Conservation (phyloP, 2,329 filamentous ascomycete genomes). For the Sphaerulina musiva region DNA sequence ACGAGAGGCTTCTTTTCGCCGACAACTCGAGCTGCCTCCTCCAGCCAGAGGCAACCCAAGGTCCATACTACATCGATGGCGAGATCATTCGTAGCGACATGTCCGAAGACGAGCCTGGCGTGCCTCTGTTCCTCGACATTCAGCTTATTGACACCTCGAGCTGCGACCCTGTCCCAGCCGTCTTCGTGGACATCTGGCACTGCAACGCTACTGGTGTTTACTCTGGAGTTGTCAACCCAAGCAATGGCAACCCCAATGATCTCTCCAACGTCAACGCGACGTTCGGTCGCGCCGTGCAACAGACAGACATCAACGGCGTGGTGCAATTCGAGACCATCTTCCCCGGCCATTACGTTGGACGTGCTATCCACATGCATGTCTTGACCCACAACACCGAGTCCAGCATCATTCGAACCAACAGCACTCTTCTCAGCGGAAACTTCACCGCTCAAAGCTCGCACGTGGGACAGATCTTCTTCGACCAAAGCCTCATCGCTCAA, state of each 20-base stretch:
- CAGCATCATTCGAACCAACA: constrained; percentile 38
- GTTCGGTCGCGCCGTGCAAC: constrained; percentile 39
- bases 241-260: constrained; percentile 33
- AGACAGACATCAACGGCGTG: constrained; percentile 38
- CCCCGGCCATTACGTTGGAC: constrained; percentile 41
- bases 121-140: constrained; percentile 40
- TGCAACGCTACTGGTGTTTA: constrained; percentile 43
- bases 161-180: constrained; percentile 39
- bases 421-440: constrained; percentile 42
- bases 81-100: constrained; percentile 38
- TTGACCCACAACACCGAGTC: constrained; percentile 35
- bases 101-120: constrained; percentile 38
- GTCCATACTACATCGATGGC: constrained; percentile 20
- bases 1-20: constrained; percentile 18
- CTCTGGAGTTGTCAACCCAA: constrained; percentile 32
- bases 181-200: constrained; percentile 42
- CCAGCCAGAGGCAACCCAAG: constrained; percentile 27
- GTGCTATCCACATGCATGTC: constrained; percentile 40
- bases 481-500: constrained; percentile 50
- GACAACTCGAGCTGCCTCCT: constrained; percentile 28
- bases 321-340: constrained; percentile 41
- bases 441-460: constrained; percentile 44
- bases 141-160: constrained; percentile 42
- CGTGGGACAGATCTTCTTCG: constrained; percentile 61
- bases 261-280: constrained; percentile 34